These are phyloP conservation scores for Chrysanthemum seticuspe DNA, from an alignment of 129 eudicot species.

Conservation along the genomic window DNA sequence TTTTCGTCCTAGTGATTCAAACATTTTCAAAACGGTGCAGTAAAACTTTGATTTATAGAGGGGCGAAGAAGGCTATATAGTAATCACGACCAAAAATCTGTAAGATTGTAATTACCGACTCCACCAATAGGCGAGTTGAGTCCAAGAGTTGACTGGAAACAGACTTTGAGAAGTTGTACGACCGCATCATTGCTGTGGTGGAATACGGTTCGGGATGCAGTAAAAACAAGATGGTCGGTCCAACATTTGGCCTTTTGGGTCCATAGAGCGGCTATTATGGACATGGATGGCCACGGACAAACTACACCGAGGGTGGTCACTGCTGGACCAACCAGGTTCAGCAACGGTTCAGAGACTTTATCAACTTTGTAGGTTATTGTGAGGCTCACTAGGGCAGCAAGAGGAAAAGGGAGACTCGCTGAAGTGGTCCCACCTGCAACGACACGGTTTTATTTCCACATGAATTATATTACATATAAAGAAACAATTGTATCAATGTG, in stretches of 20 bases:
- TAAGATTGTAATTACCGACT: slow-evolving; percentile 43
- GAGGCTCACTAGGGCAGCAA: slow-evolving; percentile 92
- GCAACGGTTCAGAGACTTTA: slow-evolving; percentile 52
- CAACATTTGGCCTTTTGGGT: slow-evolving; percentile 91
- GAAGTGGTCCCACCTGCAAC: slow-evolving; percentile 65
- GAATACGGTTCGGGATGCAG: slow-evolving; percentile 83
- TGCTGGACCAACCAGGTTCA: slow-evolving; percentile 72
- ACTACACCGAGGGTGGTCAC: slow-evolving; percentile 64
- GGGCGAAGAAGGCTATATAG: no score
- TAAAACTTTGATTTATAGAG: no score
- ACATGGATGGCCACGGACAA: slow-evolving; percentile 99
- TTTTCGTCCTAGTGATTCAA: no score
- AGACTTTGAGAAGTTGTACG: slow-evolving; percentile 79
- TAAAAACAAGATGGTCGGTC: slow-evolving; percentile 79
- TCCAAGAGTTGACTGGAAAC: slow-evolving; percentile 72
- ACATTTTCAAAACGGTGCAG: no score
- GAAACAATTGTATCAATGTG: no score
- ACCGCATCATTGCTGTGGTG: slow-evolving; percentile 80
- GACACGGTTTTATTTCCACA: slow-evolving; percentile 6
- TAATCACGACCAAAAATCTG: background rate
- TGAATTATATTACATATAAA: background rate
- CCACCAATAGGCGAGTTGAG: slow-evolving; percentile 50
- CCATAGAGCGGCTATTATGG: slow-evolving; percentile 84
- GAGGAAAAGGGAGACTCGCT: slow-evolving; percentile 82
- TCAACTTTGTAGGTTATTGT: slow-evolving; percentile 95